Percentiles rank a stretch among this genome's conserved stretches.
These are phyloP conservation scores for Curvularia eragrostidis DNA, from an alignment of 2,329 filamentous ascomycete species.

Conservation along the genomic window DNA sequence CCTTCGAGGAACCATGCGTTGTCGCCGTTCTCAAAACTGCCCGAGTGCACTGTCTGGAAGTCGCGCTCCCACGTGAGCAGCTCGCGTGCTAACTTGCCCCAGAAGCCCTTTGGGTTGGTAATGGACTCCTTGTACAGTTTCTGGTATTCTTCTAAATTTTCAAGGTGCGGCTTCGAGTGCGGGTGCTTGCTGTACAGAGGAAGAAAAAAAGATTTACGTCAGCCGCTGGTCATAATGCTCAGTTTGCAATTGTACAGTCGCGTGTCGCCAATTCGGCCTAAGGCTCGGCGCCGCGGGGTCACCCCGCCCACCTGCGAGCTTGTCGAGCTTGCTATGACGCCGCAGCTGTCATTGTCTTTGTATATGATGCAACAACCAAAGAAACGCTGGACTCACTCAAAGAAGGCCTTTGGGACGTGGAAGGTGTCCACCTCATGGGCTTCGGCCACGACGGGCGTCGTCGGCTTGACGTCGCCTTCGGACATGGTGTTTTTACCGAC, in stretches of 20 bases:
- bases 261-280: conserved; percentile 10
- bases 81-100: conserved; percentile 84
- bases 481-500: conserved; percentile 49
- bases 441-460: conserved; percentile 67
- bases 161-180: conserved; percentile 63
- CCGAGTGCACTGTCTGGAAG: conserved; percentile 86
- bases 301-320: conserved; percentile 39
- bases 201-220: conserved; percentile 11
- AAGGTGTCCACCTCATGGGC: conserved; percentile 79
- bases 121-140: conserved; percentile 82
- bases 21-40: conserved; percentile 79
- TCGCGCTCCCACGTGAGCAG: conserved; percentile 89
- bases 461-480: conserved; percentile 52
- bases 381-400: conserved; percentile 45
- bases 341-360: conserved; percentile 21
- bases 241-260: not conserved
- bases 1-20: conserved; percentile 95
- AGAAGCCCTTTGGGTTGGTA: conserved; percentile 86
- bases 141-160: conserved; percentile 67
- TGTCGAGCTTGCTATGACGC: conserved; percentile 17
- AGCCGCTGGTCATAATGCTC: conserved; percentile 15
- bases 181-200: conserved; percentile 62
- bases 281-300: conserved; percentile 38
- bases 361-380: conserved; percentile 31
- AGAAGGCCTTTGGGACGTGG: conserved; percentile 62